These are phyloP conservation scores for Globisporangium lucens DNA, from an alignment of 352 stramenopile species.

Conservation along the genomic window DNA sequence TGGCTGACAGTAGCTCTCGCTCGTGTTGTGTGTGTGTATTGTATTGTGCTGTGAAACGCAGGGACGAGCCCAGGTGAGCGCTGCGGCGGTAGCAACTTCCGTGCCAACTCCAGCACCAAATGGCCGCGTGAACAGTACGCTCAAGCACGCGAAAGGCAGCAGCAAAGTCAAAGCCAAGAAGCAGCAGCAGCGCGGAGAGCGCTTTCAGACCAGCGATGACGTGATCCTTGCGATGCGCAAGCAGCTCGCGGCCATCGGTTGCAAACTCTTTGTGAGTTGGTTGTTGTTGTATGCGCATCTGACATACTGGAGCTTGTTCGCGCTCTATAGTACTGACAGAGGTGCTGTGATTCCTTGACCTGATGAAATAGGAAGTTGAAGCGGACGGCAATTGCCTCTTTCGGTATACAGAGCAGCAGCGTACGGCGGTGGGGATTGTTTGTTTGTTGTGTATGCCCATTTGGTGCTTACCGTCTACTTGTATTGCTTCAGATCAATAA, in stretches of 20 bases:
- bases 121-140: conserved; percentile 12
- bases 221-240: conserved; percentile 52
- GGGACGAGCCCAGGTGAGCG: not conserved
- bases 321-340: not conserved
- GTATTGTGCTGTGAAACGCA: not conserved
- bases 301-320: no score
- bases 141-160: conserved; percentile 6
- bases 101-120: not conserved
- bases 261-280: conserved; percentile 54
- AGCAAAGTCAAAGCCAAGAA: conserved; percentile 26
- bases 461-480: not conserved
- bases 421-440: not conserved
- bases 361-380: conserved; percentile 54
- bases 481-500: conserved; percentile 37
- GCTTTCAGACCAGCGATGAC: conserved; percentile 38
- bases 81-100: not conserved
- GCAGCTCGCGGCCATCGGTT: conserved; percentile 50
- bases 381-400: conserved; percentile 85
- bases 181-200: conserved; percentile 21
- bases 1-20: not conserved
- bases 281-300: not conserved
- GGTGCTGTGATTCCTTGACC: not conserved
- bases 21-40: not conserved
- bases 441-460: conserved; percentile 21
- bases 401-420: conserved; percentile 30